phyloP scores from a whole-genome alignment of 2,329 filamentous ascomycete species.

The Colletotrichum melonis region DNA sequence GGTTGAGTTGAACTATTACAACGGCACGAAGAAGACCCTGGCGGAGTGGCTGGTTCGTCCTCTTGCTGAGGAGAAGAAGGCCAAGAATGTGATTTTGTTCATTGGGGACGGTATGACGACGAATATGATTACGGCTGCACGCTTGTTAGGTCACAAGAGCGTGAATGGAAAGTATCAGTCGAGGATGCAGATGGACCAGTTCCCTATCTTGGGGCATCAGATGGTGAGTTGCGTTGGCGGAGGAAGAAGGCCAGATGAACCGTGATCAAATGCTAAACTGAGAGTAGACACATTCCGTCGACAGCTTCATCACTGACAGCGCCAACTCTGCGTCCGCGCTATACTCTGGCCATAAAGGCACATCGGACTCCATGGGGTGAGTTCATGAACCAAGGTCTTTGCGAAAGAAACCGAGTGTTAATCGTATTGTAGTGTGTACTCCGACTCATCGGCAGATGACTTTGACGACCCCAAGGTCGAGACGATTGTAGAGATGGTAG shows the following conservation, averaged over 20 bases:
- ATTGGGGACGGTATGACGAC: constrained; percentile 79
- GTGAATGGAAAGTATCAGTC: constrained; percentile 87
- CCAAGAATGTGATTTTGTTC: constrained; percentile 88
- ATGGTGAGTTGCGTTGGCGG: constrained; percentile 68
- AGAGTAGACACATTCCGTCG: constrained; percentile 78
- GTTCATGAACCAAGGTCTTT: constrained; percentile 1
- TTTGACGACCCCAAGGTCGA: constrained; percentile 91
- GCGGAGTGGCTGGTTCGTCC: constrained; percentile 84
- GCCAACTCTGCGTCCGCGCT: constrained; percentile 87
- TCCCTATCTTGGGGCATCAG: constrained; percentile 85
- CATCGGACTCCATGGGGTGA: constrained; percentile 81
- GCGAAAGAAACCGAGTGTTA: neutral
- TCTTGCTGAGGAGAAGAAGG: constrained; percentile 74
- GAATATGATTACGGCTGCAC: constrained; percentile 82
- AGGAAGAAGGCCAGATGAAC: no score
- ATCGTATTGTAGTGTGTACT: constrained; percentile 68
- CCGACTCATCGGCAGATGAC: constrained; percentile 76
- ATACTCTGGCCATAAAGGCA: constrained; percentile 86
- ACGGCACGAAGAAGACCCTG: constrained; percentile 71
- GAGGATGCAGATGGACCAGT: constrained; percentile 81
- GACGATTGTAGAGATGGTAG: constrained; percentile 84
- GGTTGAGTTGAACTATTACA: constrained; percentile 81
- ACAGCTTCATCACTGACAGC: constrained; percentile 87
- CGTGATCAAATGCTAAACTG: neutral
- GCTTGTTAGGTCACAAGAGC: constrained; percentile 82